phyloP scores from a whole-genome alignment of 2,329 filamentous ascomycete species.

The Hypoxylon sp. region DNA sequence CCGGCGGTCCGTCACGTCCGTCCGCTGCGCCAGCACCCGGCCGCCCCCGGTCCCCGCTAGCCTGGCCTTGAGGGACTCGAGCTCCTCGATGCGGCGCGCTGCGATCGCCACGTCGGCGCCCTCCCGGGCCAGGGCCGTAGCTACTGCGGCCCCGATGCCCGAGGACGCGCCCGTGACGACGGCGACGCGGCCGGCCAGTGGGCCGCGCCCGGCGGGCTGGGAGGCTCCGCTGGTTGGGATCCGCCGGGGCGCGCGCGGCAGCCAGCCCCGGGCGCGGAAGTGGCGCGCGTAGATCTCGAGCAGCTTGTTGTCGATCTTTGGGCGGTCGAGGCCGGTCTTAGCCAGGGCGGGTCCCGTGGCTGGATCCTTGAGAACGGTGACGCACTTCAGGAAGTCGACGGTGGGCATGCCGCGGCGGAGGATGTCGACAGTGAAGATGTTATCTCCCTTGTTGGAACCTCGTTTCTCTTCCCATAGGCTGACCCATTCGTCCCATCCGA shows the following conservation, averaged over 20 bases:
- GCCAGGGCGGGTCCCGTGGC: conserved; percentile 68
- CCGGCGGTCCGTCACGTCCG: conserved; percentile 73
- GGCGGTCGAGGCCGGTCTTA: conserved; percentile 63
- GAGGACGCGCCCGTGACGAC: conserved; percentile 83
- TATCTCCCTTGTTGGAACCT: conserved; percentile 69
- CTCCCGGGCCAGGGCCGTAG: conserved; percentile 71
- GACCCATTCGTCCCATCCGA: conserved; percentile 79
- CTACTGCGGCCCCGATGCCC: conserved; percentile 79
- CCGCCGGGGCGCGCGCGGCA: conserved; percentile 67
- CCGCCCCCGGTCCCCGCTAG: conserved; percentile 65
- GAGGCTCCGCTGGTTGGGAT: conserved; percentile 41
- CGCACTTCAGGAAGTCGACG: conserved; percentile 72
- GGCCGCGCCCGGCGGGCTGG: conserved; percentile 56
- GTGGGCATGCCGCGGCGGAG: conserved; percentile 82
- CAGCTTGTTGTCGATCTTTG: conserved; percentile 73
- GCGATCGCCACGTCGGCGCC: conserved; percentile 77
- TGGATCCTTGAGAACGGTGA: conserved; percentile 77
- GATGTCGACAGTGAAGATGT: conserved; percentile 79
- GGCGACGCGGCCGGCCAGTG: conserved; percentile 73
- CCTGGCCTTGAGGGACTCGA: conserved; percentile 71
- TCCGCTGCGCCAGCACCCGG: conserved; percentile 73
- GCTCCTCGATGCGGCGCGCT: conserved; percentile 72
- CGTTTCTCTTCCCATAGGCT: conserved; percentile 75
- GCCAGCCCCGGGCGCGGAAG: conserved; percentile 82
- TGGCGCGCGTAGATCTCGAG: conserved; percentile 81